phyloP scores from a whole-genome alignment of 1,139 yeast genomes.

The Debaryomyces robertsiae region DNA sequence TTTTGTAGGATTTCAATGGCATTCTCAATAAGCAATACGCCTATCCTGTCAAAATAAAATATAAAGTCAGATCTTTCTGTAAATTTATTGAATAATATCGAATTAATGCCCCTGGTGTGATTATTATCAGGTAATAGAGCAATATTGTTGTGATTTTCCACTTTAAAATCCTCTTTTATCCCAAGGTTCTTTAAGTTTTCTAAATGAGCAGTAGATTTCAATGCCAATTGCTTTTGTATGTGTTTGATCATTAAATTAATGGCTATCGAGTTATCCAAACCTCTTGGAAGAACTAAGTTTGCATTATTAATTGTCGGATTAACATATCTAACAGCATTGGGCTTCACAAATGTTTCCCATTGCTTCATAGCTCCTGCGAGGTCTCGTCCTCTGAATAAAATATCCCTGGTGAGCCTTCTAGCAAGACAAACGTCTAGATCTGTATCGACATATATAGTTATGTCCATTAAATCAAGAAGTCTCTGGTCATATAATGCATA shows the following conservation, averaged over 20 bases:
- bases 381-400: constrained; percentile 82
- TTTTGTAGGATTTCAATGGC: constrained; percentile 57
- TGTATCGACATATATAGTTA: constrained; percentile 89
- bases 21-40: constrained; percentile 63
- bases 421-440: constrained; percentile 91
- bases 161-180: constrained; percentile 32
- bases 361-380: constrained; percentile 79
- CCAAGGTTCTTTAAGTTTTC: constrained; percentile 60
- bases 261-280: constrained; percentile 80
- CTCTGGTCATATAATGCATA: constrained; percentile 78
- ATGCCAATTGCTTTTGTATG: constrained; percentile 67
- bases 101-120: constrained; percentile 72
- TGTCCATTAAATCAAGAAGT: constrained; percentile 73
- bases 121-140: constrained; percentile 56
- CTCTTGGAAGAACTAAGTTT: constrained; percentile 85
- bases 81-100: constrained; percentile 59
- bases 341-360: constrained; percentile 91
- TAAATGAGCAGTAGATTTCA: constrained; percentile 69
- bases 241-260: constrained; percentile 78
- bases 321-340: constrained; percentile 78
- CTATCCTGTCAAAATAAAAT: constrained; percentile 81
- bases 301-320: constrained; percentile 81
- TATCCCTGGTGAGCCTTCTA: constrained; percentile 83
- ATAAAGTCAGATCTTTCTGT: constrained; percentile 76
- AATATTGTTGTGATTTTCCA: constrained; percentile 31